A percentile compares a stretch with the other conserved stretches of the same genome.
Evolutionary conservation across 2,329 filamentous ascomycete species (phyloP).

Genomic region (Venturiaceae sp.): DNA sequence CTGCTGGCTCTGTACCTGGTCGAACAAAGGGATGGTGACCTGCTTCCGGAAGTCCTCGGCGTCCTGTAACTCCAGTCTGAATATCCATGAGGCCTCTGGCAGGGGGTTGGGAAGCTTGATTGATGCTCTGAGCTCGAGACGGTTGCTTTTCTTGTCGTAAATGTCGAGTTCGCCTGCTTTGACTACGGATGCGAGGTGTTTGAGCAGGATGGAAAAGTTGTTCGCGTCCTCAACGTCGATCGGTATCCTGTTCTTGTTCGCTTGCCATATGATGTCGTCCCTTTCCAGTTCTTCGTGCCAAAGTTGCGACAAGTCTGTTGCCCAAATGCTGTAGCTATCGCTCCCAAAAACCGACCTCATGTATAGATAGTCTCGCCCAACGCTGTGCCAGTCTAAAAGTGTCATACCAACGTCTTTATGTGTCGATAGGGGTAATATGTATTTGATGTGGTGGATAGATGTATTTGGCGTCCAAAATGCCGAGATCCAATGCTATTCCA

Average conservation of each 20-base stretch:
- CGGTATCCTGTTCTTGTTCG: neutral
- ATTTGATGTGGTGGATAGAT: no score
- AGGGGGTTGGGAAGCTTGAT: conserved; percentile 2
- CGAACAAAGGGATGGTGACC: conserved; percentile 2
- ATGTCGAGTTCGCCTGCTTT: neutral
- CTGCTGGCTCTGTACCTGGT: neutral
- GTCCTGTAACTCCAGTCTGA: neutral
- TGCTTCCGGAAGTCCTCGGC: conserved; percentile 3
- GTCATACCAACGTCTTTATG: no score
- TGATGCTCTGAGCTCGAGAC: neutral
- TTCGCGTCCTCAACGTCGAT: conserved; percentile 3
- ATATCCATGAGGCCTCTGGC: conserved; percentile 2
- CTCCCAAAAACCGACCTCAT: neutral
- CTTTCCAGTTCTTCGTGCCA: conserved; percentile 4
- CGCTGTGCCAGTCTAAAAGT: neutral
- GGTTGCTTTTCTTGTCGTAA: neutral
- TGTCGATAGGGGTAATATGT: no score
- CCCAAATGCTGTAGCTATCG: conserved; percentile 3
- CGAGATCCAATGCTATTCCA: no score
- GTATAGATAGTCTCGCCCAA: conserved; percentile 1
- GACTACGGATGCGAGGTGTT: neutral
- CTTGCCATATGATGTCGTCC: conserved; percentile 2
- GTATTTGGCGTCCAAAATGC: no score
- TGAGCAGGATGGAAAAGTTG: neutral
- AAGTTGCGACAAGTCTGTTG: conserved; percentile 1